Base-by-base conservation (phyloP, 75 land plant genomes). In the Selaginella moellendorffii region DNA sequence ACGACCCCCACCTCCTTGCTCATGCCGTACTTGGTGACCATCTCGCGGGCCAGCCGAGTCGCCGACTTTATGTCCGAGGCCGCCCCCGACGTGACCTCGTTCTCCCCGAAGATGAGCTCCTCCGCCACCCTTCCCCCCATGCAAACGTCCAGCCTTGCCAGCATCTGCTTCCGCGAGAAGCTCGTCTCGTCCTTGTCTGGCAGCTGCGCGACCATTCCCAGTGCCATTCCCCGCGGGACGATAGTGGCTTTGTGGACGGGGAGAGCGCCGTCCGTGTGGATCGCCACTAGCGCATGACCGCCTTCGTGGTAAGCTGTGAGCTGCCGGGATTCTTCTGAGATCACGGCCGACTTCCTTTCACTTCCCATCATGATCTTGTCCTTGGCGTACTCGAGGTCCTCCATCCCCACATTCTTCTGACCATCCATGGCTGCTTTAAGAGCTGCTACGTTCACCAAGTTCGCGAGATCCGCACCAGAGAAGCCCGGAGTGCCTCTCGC, bases 241-340 rank as follows among this genome's bases (percentile, higher is more conserved):
- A 95, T 84, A n/a, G 99, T 95, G 60, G 97, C 99, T 29, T 95
- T 95, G 64, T 95, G 96, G n/a, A 95, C 87, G n/a, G 90, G 85
- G n/a, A 76, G 73, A 20, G 99, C 97, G 0, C 97, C 99, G 21
- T 85, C 88, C 23, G 99, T 90, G 59, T 90, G 80, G 64, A 89
- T 76, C 21, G 99, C 97, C 21, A 95, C 99, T 22, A 95, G 82
- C 0, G 99, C 99, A 80, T 95, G 99, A 0, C 99, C 99, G 31
- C 91, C 97, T 68, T 95, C 99, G 60, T 95, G 96, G 61, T 76
- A 95, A 56, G 99, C 99, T 23, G 99, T 95, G 26, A 86, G 71
- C 56, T 63, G 76, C 28, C 96, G 63, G 2, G 96, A 89, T 62
- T 95, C 97, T 2, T 80, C 83, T 24, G 99, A 84, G 28, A 95